Conservation (phyloP, 2,329 filamentous ascomycete species). For the Neonectria neomacrospora region DNA sequence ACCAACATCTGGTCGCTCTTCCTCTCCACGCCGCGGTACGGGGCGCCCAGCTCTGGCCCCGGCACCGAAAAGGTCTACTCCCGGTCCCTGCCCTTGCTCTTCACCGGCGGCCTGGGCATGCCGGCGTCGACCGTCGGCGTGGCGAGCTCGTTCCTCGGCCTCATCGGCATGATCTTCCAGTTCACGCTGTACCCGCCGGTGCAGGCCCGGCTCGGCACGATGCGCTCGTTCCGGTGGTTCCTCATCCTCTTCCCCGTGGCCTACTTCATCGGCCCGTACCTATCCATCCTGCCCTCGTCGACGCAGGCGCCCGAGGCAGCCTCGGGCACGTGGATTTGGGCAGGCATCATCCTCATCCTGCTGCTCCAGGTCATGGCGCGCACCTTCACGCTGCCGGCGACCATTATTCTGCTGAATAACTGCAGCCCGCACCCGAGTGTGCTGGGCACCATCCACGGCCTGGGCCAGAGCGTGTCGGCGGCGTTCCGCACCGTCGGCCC, state of each 20-base stretch:
- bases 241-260: slow-evolving; percentile 74
- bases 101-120: slow-evolving; percentile 75
- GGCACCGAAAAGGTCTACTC: slow-evolving; percentile 44
- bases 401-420: slow-evolving; percentile 70
- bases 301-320: slow-evolving; percentile 28
- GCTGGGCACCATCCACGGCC: slow-evolving; percentile 66
- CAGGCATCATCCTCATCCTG: slow-evolving; percentile 59
- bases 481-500: slow-evolving; percentile 63
- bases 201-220: slow-evolving; percentile 72
- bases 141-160: slow-evolving; percentile 75
- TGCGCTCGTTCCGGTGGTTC: slow-evolving; percentile 73
- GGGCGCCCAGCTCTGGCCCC: slow-evolving; percentile 45
- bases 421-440: slow-evolving; percentile 68
- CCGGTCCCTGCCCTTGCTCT: slow-evolving; percentile 59
- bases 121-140: slow-evolving; percentile 73
- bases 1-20: slow-evolving; percentile 76
- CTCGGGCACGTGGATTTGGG: slow-evolving; percentile 33
- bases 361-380: slow-evolving; percentile 77
- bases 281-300: slow-evolving; percentile 59
- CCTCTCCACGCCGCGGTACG: slow-evolving; percentile 70
- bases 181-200: slow-evolving; percentile 74
- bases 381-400: slow-evolving; percentile 72
- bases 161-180: slow-evolving; percentile 76
- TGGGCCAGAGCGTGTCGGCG: slow-evolving; percentile 62
- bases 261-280: slow-evolving; percentile 74